Base-by-base conservation (phyloP, 305 asterid species). In the Fraxinus velutina region DNA sequence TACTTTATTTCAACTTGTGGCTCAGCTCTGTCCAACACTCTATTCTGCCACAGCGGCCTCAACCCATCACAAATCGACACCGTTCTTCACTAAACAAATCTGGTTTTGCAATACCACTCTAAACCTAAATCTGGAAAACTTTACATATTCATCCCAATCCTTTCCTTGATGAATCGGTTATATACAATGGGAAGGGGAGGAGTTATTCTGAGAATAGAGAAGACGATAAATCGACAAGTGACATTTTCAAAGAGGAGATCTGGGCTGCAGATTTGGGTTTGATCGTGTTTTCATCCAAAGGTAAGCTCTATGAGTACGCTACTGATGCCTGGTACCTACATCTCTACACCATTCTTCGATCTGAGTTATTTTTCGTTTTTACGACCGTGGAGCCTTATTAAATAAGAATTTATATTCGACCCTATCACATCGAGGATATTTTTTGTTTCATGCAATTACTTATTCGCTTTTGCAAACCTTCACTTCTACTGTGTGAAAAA, bases 31-130 rank as follows among this genome's bases (percentile, higher is more conserved):
- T 78, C 68, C 60, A 15, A 50, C 60, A 50, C 17, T 15, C 87
- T 33, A 78, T 77, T 30, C 32, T 39, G 17, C 74, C 33, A 76
- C 60, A 13, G 21, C 15, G 0, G 0, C 19, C 1, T n/a, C 60
- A n/a, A 9, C 86, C 86, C 80, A 80, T 84, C 37, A 75, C 30
- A 37, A 5, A 1, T 76, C 79, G 86, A 84, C 83, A 84, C 37
- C 84, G 15, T 6, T 42, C 21, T 77, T 30, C 75, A 80, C 62
- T 55, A 80, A 76, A 84, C 44, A 76, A 76, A 71, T n/a, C 77
- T 8, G 88, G 90, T 86, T 72, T 86, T 77, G 2, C 47, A 37
- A 37, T 37, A 37, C 47, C 9, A 36, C 39, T 36, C 39, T 36
- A 36, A 36, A 36, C 39, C 39, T 6, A 36, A 36, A 36, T 36